Conservation (phyloP, 2,329 filamentous ascomycete genomes). For the Endoconidiophora laricicola region DNA sequence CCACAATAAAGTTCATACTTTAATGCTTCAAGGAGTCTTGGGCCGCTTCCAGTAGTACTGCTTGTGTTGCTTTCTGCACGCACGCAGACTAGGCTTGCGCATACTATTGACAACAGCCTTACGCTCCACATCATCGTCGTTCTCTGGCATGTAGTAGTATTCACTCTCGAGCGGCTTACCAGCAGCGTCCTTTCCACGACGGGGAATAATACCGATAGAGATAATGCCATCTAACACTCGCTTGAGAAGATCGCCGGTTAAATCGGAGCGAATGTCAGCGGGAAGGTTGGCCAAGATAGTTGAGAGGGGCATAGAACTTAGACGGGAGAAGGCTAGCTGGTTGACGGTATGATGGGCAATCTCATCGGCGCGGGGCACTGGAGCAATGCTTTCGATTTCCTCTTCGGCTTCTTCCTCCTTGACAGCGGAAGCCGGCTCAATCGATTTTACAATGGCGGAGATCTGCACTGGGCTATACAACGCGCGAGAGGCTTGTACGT, state of each 20-base stretch:
- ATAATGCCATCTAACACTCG: constrained; percentile 53
- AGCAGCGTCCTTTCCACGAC: constrained; percentile 89
- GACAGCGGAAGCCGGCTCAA: not conserved
- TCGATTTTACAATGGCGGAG: not conserved
- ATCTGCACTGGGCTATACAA: constrained; percentile 1
- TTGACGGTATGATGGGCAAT: constrained; percentile 81
- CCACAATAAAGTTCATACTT: not conserved
- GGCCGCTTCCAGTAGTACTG: constrained; percentile 58
- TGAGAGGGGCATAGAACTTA: constrained; percentile 81
- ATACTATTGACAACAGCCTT: constrained; percentile 70
- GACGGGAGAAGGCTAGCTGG: constrained; percentile 83
- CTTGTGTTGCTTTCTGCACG: constrained; percentile 92
- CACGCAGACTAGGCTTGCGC: constrained; percentile 73
- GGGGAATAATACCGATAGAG: constrained; percentile 75
- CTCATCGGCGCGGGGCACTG: constrained; percentile 19
- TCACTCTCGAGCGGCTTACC: constrained; percentile 89
- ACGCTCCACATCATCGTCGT: constrained; percentile 62
- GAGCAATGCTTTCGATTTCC: constrained; percentile 3
- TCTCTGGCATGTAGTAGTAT: constrained; percentile 88
- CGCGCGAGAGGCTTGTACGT: not conserved
- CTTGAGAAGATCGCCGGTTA: constrained; percentile 49
- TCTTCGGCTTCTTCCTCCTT: constrained; percentile 1
- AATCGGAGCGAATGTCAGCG: constrained; percentile 38
- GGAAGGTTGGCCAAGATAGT: constrained; percentile 81
- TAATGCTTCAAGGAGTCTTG: constrained; percentile 34